phyloP scores from a whole-genome alignment of 345 rosid species.

The Eucalyptus marginata region DNA sequence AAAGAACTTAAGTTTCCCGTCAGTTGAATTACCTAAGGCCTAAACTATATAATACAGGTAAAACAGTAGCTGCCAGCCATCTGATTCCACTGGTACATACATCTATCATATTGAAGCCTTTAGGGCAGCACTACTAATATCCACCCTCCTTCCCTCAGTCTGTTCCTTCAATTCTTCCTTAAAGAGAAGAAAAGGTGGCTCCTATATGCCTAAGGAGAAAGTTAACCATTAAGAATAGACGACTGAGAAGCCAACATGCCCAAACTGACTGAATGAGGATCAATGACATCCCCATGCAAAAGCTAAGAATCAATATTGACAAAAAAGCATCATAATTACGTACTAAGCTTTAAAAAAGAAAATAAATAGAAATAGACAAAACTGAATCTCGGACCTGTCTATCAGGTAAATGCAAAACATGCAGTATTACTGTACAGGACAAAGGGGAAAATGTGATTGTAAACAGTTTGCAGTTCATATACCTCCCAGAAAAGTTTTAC shows the following conservation, averaged over 20 bases:
- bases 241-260: background rate
- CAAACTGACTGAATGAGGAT: background rate
- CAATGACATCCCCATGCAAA: background rate
- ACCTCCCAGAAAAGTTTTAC: constrained; percentile 98
- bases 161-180: background rate
- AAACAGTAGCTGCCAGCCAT: background rate
- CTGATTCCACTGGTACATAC: background rate
- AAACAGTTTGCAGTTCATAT: background rate
- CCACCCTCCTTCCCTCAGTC: background rate
- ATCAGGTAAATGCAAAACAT: background rate
- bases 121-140: background rate
- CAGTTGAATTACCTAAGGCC: background rate
- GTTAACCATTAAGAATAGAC: background rate
- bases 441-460: background rate
- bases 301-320: background rate
- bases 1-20: background rate
- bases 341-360: background rate
- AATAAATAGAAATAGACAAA: background rate
- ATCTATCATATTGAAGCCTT: background rate
- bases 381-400: background rate
- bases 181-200: background rate
- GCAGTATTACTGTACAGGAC: background rate
- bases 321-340: background rate
- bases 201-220: background rate
- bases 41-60: background rate